Percentiles rank a stretch among this genome's conserved stretches.
Evolutionary conservation across 192 early-diverging fungal genomes (phyloP).

Genomic region (Podochytrium sp.): DNA sequence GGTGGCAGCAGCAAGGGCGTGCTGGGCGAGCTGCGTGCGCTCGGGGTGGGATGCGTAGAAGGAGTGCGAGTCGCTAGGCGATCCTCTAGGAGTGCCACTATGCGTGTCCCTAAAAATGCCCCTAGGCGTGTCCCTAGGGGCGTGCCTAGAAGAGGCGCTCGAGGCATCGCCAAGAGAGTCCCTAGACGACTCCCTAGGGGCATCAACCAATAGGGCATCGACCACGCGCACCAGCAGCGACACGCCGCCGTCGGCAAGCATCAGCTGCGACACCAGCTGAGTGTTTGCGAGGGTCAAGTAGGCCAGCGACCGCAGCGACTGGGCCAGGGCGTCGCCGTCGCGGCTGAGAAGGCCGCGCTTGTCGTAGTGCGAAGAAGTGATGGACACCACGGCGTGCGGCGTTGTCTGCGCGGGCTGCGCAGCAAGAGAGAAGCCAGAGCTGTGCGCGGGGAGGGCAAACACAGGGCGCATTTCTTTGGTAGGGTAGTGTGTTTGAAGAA

Average conservation of each 20-base stretch:
- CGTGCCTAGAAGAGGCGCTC: neutral
- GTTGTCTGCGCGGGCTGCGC: too few relatives aligned
- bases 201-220: neutral
- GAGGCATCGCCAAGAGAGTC: neutral
- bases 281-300: constrained; percentile 84
- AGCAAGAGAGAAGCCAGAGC: too few relatives aligned
- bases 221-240: constrained; percentile 85
- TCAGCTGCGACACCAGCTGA: constrained; percentile 73
- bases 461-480: too few relatives aligned
- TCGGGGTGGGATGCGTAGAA: neutral
- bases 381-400: constrained; percentile 17
- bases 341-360: constrained; percentile 94
- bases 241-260: constrained; percentile 86
- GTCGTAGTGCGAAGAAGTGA: constrained; percentile 70
- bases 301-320: constrained; percentile 85
- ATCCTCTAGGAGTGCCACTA: too few relatives aligned
- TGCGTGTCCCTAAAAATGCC: too few relatives aligned
- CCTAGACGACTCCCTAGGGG: too few relatives aligned
- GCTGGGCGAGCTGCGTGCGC: neutral
- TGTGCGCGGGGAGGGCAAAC: too few relatives aligned
- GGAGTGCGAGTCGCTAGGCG: neutral
- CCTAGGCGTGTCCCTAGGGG: neutral
- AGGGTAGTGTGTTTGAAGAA: too few relatives aligned
- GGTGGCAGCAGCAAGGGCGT: constrained; percentile 64
- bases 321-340: constrained; percentile 82